phyloP scores from a whole-genome alignment of 768 basidiomycete species.

The Crassisporium funariophilum region DNA sequence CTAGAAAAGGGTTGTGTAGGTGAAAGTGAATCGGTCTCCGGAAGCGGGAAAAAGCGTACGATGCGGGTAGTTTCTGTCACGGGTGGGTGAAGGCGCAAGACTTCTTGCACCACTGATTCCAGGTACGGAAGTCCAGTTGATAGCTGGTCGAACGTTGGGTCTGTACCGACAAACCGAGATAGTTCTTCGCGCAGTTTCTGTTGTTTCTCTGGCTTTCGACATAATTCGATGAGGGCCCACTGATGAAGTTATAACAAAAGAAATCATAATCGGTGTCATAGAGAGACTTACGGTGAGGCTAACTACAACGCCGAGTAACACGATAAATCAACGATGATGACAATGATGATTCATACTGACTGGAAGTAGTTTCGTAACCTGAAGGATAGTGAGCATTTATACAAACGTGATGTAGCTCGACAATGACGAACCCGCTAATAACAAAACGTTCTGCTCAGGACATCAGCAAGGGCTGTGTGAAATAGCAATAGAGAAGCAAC shows the following conservation, averaged over 20 bases:
- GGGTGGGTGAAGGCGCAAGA: slow-evolving; percentile 42
- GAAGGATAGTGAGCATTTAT: no score
- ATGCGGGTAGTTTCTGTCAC: slow-evolving; percentile 35
- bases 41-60: slow-evolving; percentile 27
- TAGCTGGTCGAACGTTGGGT: slow-evolving; percentile 61
- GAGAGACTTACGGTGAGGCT: slow-evolving; percentile 35
- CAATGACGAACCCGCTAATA: no score
- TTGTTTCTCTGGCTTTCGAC: slow-evolving; percentile 46
- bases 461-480: no score
- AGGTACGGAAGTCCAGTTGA: slow-evolving; percentile 53
- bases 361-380: slow-evolving; percentile 59
- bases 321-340: background rate
- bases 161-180: slow-evolving; percentile 36
- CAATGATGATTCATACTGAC: slow-evolving; percentile 24
- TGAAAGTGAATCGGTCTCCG: background rate
- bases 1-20: slow-evolving; percentile 27
- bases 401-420: no score
- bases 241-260: slow-evolving; percentile 11
- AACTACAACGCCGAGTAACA: slow-evolving; percentile 22
- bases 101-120: slow-evolving; percentile 50
- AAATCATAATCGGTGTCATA: background rate
- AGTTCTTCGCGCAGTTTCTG: slow-evolving; percentile 53
- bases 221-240: slow-evolving; percentile 65
- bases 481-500: background rate
- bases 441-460: slow-evolving; percentile 38